Percentiles rank a stretch among this genome's conserved stretches.
These are phyloP conservation scores for Isoetes taiwanensis DNA, from an alignment of 75 land plant species.

Conservation along the genomic window DNA sequence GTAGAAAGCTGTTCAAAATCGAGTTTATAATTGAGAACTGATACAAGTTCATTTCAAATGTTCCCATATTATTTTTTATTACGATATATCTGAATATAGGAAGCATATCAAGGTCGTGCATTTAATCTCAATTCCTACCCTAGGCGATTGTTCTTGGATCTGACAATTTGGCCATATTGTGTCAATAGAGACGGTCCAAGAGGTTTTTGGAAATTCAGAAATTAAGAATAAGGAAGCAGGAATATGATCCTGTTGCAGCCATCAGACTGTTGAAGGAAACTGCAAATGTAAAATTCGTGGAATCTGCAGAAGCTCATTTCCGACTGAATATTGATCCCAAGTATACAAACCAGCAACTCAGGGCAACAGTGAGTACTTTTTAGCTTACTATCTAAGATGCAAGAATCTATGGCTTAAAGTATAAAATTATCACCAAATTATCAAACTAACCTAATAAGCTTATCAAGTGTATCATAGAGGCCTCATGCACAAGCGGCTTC, in stretches of 20 bases:
- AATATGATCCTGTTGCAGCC: slow-evolving; percentile 66
- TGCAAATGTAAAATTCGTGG: slow-evolving; percentile 63
- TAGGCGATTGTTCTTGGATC: background rate
- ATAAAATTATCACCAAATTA: background rate
- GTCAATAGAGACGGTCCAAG: slow-evolving; percentile 68
- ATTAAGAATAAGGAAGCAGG: slow-evolving; percentile 65
- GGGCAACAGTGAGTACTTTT: slow-evolving; percentile 91
- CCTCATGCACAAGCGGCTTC: background rate
- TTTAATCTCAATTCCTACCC: background rate
- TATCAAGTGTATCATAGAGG: background rate
- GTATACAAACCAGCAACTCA: slow-evolving; percentile 88
- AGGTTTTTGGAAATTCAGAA: slow-evolving; percentile 88
- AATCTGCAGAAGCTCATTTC: slow-evolving; percentile 88
- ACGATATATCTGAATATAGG: no score
- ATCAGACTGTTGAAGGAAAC: slow-evolving; percentile 58
- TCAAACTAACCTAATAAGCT: background rate
- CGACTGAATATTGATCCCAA: slow-evolving; percentile 94
- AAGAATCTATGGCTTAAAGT: background rate
- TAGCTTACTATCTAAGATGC: no score
- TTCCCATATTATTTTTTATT: background rate
- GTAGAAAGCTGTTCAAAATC: background rate
- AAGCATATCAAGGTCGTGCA: no score
- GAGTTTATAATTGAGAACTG: background rate
- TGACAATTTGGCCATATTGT: background rate
- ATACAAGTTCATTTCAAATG: background rate